A percentile compares a stretch with the other conserved stretches of the same genome.
These are phyloP conservation scores for Eucalyptus polyanthemos DNA, from an alignment of 345 rosid genomes.

Conservation along the genomic window DNA sequence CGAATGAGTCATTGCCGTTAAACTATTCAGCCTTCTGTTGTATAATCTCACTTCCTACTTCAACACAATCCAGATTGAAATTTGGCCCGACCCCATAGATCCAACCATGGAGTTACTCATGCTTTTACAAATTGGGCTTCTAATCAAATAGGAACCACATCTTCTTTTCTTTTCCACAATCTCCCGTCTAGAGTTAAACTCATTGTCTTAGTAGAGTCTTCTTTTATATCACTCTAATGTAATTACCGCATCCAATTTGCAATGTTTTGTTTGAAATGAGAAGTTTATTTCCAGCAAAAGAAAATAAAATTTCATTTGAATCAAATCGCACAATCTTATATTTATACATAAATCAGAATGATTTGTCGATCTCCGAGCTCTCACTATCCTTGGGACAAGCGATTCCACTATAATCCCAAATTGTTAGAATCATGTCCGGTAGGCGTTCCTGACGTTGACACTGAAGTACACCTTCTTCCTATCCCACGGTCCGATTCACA, in stretches of 20 bases:
- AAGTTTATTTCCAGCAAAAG: neutral
- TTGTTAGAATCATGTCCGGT: neutral
- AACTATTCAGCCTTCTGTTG: neutral
- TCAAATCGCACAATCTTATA: neutral
- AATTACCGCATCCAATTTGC: neutral
- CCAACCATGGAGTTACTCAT: neutral
- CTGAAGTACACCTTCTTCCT: neutral
- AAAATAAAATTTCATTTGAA: neutral
- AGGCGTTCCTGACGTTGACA: neutral
- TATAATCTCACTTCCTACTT: neutral
- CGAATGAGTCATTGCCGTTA: neutral
- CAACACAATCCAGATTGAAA: neutral
- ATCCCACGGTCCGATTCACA: neutral
- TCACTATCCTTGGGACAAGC: neutral
- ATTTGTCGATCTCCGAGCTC: neutral
- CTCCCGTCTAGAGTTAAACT: neutral
- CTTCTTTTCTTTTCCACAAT: neutral
- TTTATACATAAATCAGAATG: neutral
- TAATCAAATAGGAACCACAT: neutral
- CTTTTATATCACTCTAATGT: neutral
- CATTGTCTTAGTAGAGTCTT: neutral
- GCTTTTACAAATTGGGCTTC: neutral
- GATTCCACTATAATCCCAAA: neutral
- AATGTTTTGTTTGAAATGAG: neutral
- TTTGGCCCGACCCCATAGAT: neutral